Base-by-base conservation (phyloP, 495 filamentous ascomycete genomes). In the Achaetomiella virescens region DNA sequence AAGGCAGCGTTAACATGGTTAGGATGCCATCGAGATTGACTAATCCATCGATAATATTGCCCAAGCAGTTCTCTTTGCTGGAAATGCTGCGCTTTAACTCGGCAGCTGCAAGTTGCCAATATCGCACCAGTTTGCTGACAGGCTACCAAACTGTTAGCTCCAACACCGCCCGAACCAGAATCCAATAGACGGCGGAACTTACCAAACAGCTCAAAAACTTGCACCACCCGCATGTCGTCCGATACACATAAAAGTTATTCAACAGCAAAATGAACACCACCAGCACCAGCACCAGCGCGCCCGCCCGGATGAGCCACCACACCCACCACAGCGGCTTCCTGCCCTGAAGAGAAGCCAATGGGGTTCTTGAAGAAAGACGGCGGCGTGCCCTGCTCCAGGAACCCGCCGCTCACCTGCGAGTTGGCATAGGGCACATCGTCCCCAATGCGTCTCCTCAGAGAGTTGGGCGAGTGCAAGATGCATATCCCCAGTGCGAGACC, bases 291-390 rank as follows among this genome's bases (percentile, higher is more conserved):
- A 95, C 81, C 51, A 97, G 71, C n/a, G 86, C 86, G 7, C 79
- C 90, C 9, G 82, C 87, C 10, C 93, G 78, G 14, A 96, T 80
- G 21, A 97, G 70, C 93, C 93, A 98, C 91, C 95, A 98, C 10
- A 74, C 86, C 93, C 93, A 98, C 93, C 93, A 98, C 1, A 95
- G 72, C 22, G 89, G 86, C 68, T 92, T 95, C 6, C 93, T 79
- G 20, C 89, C 90, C 67, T 88, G 90, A 77, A 98, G 97, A n/a
- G 71, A 97, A 97, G 2, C 80, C 81, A 1, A 91, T 62, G 0
- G 89, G 89, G 53, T 82, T 78, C 61, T 82, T 85, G 43, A 83
- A 65, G 63, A 91, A 90, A 2, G 75, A 72, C 31, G 72, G 74
- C 18, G 83, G 65, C 1, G 76, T 71, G 3, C 71, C 75, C 48